Evolutionary conservation across 164 flowering plant genomes (phyloP).

Genomic region (Macadamia tetraphylla): DNA sequence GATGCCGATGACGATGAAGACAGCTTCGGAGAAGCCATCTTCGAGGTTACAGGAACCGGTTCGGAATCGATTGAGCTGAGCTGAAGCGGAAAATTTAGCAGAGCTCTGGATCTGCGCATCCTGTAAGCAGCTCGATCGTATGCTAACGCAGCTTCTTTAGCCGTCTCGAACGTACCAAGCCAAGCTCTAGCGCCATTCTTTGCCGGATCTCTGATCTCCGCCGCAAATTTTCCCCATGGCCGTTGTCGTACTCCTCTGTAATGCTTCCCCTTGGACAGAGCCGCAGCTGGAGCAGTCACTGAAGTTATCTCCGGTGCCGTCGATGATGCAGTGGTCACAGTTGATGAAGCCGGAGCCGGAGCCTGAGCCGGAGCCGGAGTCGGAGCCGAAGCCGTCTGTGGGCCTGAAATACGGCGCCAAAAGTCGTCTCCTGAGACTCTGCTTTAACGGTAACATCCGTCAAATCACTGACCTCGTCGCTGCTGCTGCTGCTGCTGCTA

Average conservation of each 20-base stretch:
- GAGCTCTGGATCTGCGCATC: slow-evolving; percentile 39
- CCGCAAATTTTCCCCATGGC: slow-evolving; percentile 45
- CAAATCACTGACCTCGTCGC: background rate
- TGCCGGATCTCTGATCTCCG: slow-evolving; percentile 47
- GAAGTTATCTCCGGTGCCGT: background rate
- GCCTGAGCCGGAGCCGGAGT: too few relatives aligned
- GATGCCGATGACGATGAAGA: background rate
- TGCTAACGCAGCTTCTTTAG: slow-evolving; percentile 44
- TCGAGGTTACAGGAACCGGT: background rate
- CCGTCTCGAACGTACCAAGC: slow-evolving; percentile 47
- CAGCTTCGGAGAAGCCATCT: slow-evolving; percentile 13
- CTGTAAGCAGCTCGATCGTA: slow-evolving; percentile 42
- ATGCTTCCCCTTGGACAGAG: slow-evolving; percentile 26
- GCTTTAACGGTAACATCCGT: background rate
- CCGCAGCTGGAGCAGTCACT: background rate
- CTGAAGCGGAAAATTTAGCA: slow-evolving; percentile 37
- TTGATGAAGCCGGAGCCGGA: background rate
- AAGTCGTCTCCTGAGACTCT: background rate
- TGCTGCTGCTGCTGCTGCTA: background rate
- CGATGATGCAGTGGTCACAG: background rate
- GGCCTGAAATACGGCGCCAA: background rate
- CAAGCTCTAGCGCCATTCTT: slow-evolving; percentile 47
- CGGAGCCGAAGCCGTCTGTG: background rate
- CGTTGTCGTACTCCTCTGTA: slow-evolving; percentile 41
- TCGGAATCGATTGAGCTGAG: slow-evolving; percentile 13